Evolutionary conservation across 2,329 filamentous ascomycete genomes (phyloP), one percentile per base, ranked within the genome.

Genomic region (Lachnellula arida): DNA sequence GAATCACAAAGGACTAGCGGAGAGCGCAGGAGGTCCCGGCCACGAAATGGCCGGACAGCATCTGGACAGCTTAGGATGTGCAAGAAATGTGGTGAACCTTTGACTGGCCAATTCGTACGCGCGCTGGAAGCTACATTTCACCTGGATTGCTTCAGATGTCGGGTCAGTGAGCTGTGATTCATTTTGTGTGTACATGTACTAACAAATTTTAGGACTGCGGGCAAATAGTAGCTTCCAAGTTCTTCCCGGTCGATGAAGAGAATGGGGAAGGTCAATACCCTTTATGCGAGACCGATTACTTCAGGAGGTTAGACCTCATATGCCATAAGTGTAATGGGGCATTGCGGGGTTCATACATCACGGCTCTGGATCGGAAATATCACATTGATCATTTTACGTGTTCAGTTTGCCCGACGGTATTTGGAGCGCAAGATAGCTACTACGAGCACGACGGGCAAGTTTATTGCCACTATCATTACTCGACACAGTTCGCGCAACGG

Each of bases 301-400:
- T 99, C 73, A 84, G 91, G 66, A 85, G 94, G 57, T 82, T 99
- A 17, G 91, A 93, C 60, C 80, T 99, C 46, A 80, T 99, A 44
- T 99, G 94, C 73, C 89, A 89, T 72, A 87, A 94, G 60, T 99
- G 94, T 71, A 91, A 91, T 62, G 91, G 91, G 57, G 94, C 94
- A 48, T 81, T 99, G 19, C 88, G 94, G 60, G 94, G 94, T 47
- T 97, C 94, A 4, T 99, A 99, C 74, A 99, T 99, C 69, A 99
- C 94, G 15, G 94, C 94, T 3, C 81, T 99, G 53, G 94, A 99
- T 65, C 89, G 91, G 67, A 99, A 99, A 76, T 99, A 99, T 73
- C 94, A 97, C 73, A 96, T 99, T 63, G 93, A 97, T 72, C 94
- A 99, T 75, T 99, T 99, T 69, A 99, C 94, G 39, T 99, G 94